Conservation (phyloP, 768 basidiomycete genomes). For the Phlebiopsis gigantea region DNA sequence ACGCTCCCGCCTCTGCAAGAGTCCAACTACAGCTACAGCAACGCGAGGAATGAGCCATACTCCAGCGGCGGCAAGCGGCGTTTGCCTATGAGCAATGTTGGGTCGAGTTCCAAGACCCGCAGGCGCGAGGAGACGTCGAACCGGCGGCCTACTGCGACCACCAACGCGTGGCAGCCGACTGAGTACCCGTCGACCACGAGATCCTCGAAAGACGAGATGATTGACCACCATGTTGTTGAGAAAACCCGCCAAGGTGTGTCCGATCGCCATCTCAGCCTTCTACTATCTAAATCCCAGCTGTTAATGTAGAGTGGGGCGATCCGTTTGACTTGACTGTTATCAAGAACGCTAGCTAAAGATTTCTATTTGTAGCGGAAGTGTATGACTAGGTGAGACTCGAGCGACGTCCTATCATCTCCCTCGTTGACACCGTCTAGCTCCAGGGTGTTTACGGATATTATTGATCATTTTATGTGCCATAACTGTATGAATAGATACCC, state of each 20-base stretch:
- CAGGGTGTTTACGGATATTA: background rate
- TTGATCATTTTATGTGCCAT: background rate
- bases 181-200: constrained; percentile 2
- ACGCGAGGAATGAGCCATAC: background rate
- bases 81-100: constrained; percentile 6
- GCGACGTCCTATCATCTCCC: background rate
- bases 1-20: background rate
- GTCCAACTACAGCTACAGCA: background rate
- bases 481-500: background rate
- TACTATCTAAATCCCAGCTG: too few relatives aligned
- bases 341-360: constrained; percentile 15
- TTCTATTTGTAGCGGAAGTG: background rate
- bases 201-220: constrained; percentile 19
- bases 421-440: background rate
- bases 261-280: too few relatives aligned
- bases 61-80: constrained; percentile 8
- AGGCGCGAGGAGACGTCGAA: constrained; percentile 14
- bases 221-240: constrained; percentile 19
- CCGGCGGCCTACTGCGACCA: background rate
- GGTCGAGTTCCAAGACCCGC: constrained; percentile 18
- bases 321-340: constrained; percentile 24
- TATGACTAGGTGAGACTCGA: background rate
- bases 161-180: background rate
- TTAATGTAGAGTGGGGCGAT: constrained; percentile 24
- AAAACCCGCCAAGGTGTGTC: constrained; percentile 7